phyloP scores from a whole-genome alignment of 23 red algal species.

The Cyanidiococcus yangmingshanensis region DNA sequence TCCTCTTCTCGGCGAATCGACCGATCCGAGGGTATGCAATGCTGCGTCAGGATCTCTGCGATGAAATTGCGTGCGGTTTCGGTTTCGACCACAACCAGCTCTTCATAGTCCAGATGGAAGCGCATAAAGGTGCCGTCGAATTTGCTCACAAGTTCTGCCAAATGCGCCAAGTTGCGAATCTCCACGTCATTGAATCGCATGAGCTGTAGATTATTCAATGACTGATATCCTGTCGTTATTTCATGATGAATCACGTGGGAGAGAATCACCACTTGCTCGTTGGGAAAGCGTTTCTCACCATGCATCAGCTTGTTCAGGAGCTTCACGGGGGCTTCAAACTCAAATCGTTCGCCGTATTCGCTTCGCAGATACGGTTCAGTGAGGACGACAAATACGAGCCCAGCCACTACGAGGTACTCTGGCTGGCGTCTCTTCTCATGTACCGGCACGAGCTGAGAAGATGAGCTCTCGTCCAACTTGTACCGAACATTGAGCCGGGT shows the following conservation, averaged over 20 bases:
- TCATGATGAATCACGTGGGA: slow-evolving; percentile 60
- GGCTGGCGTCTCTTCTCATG: slow-evolving; percentile 59
- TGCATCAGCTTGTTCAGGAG: slow-evolving; percentile 58
- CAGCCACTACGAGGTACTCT: slow-evolving; percentile 70
- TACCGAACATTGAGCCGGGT: slow-evolving; percentile 40
- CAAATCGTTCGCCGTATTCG: slow-evolving; percentile 59
- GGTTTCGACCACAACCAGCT: slow-evolving; percentile 47
- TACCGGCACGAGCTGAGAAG: slow-evolving; percentile 54
- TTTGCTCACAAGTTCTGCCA: slow-evolving; percentile 45
- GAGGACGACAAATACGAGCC: slow-evolving; percentile 80
- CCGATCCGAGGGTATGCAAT: slow-evolving; percentile 57
- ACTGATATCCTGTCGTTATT: slow-evolving; percentile 69
- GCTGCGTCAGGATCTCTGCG: slow-evolving; percentile 47
- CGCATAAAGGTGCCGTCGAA: slow-evolving; percentile 37
- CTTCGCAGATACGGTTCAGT: slow-evolving; percentile 74
- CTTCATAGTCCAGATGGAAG: slow-evolving; percentile 76
- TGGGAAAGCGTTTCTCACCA: slow-evolving; percentile 27
- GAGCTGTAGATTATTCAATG: slow-evolving; percentile 38
- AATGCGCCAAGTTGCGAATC: slow-evolving; percentile 50
- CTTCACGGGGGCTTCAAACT: slow-evolving; percentile 56
- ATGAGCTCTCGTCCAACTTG: slow-evolving; percentile 38
- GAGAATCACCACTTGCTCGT: slow-evolving; percentile 66
- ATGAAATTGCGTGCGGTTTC: slow-evolving; percentile 31
- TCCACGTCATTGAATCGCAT: slow-evolving; percentile 36
- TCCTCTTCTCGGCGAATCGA: slow-evolving; percentile 28